phyloP scores from a whole-genome alignment of 192 early-diverging fungal species.

The Coemansia nantahalensis region DNA sequence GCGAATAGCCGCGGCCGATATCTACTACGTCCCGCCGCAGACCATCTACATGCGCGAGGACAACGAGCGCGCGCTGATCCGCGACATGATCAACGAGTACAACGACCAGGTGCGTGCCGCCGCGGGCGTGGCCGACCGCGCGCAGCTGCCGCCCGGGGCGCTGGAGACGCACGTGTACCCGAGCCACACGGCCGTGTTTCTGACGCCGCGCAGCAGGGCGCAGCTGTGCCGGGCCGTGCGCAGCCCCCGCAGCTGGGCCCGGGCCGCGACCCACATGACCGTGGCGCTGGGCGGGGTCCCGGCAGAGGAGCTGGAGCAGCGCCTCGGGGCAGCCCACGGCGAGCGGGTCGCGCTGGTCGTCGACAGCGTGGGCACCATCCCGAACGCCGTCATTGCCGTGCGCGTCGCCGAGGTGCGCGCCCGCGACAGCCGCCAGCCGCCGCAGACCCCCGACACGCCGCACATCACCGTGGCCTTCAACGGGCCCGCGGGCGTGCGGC shows the following conservation, averaged over 20 bases:
- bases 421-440: background rate
- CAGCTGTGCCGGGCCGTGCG: conserved; percentile 25
- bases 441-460: conserved; percentile 2
- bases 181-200: conserved; percentile 21
- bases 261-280: conserved; percentile 27
- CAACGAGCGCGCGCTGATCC: conserved; percentile 33
- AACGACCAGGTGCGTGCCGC: conserved; percentile 27
- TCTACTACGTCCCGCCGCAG: conserved; percentile 44
- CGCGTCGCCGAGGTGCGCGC: conserved; percentile 18
- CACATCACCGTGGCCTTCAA: conserved; percentile 47
- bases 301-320: conserved; percentile 8
- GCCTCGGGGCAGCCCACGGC: conserved; percentile 24
- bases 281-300: conserved; percentile 8
- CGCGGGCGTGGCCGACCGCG: background rate
- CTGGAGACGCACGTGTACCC: conserved; percentile 14
- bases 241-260: conserved; percentile 24
- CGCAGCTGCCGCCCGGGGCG: conserved; percentile 24
- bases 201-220: conserved; percentile 10
- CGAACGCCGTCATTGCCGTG: conserved; percentile 26
- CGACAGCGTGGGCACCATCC: conserved; percentile 30
- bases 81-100: conserved; percentile 34
- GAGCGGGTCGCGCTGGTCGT: conserved; percentile 34
- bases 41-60: conserved; percentile 42
- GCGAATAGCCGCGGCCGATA: conserved; percentile 21
- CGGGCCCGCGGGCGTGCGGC: conserved; percentile 13